A percentile compares a stretch with the other conserved stretches of the same genome.
Conservation (phyloP, 2,329 filamentous ascomycete genomes). For the Calonectria pauciramosa region DNA sequence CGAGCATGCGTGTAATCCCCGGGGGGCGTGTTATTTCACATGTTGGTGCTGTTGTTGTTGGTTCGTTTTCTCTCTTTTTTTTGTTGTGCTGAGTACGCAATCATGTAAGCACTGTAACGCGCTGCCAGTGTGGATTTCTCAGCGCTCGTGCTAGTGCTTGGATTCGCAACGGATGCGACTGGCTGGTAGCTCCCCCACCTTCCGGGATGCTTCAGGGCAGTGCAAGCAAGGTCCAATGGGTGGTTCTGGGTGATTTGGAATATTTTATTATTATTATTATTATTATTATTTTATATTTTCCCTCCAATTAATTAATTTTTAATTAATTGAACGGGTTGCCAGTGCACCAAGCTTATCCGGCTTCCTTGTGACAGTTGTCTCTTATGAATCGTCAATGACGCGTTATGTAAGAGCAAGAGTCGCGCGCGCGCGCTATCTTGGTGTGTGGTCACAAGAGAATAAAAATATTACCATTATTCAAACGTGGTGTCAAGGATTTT, state of each 20-base stretch:
- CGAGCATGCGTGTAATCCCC: background rate
- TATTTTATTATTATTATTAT: background rate
- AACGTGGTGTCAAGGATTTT: background rate
- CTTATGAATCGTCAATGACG: background rate
- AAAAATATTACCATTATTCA: conserved; percentile 1
- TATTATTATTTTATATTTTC: background rate
- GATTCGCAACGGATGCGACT: conserved; percentile 11
- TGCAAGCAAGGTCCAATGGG: conserved; percentile 6
- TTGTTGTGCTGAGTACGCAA: conserved; percentile 15
- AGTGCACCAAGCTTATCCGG: background rate
- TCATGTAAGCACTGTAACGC: conserved; percentile 23
- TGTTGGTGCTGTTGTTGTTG: background rate
- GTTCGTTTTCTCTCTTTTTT: too few relatives aligned
- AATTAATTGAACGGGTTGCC: background rate
- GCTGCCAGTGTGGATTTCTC: background rate
- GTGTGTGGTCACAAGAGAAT: background rate
- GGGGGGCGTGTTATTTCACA: conserved; percentile 1
- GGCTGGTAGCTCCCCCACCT: conserved; percentile 10
- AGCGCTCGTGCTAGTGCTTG: background rate
- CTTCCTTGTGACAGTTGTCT: background rate
- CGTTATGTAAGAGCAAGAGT: background rate
- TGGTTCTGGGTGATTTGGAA: background rate
- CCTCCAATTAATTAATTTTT: background rate
- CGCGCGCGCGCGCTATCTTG: background rate
- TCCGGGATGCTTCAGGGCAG: conserved; percentile 15